Evolutionary conservation across 1,284 basidiomycete species (phyloP), one percentile per base, ranked within the genome.

Genomic region (Fomitopsis schrenkii): DNA sequence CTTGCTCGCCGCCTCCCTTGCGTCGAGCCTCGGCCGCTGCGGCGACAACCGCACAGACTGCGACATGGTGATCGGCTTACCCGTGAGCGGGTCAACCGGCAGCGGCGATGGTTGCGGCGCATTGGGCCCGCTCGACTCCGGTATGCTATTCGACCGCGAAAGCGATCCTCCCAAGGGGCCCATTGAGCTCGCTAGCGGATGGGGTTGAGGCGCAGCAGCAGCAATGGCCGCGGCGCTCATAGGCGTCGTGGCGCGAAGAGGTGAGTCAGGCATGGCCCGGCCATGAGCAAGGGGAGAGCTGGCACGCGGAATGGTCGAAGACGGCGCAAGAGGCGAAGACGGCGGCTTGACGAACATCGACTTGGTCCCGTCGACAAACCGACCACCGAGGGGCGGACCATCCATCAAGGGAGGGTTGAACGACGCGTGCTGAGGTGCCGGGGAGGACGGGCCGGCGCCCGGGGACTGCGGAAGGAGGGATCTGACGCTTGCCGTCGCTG

Each of bases 1-100:
- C 72, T 93, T 93, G 72, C 90, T 92, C 26, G 92, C 91, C n/a
- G 91, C 91, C 72, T 93, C 87, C 66, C 85, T 80, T 7, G 92
- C 86, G 73, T 94, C 91, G 68, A 94, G 71, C 66, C 87, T 80
- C 52, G 86, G 83, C 63, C 90, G 76, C 42, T 82, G 83, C 10
- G 90, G 86, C 64, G 84, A 83, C 46, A 88, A 78, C 19, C 87
- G 83, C 71, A 93, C 74, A 22, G 89, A 90, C 55, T 79, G 80
- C 3, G 88, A 79, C 86, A 91, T 86, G 64, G 80, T 79, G 48
- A 79, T 76, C 14, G 87, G 80, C 62, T 76, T 77, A 42, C 80
- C 76, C 64, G 83, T 82, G 22, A 91, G 79, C 35, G 90, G 89
- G 68, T 91, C 87, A 36, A 87, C 74, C 30, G 69, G 72, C 59